phyloP scores from a whole-genome alignment of 495 filamentous ascomycete genomes.

The Margaritispora aquatica region DNA sequence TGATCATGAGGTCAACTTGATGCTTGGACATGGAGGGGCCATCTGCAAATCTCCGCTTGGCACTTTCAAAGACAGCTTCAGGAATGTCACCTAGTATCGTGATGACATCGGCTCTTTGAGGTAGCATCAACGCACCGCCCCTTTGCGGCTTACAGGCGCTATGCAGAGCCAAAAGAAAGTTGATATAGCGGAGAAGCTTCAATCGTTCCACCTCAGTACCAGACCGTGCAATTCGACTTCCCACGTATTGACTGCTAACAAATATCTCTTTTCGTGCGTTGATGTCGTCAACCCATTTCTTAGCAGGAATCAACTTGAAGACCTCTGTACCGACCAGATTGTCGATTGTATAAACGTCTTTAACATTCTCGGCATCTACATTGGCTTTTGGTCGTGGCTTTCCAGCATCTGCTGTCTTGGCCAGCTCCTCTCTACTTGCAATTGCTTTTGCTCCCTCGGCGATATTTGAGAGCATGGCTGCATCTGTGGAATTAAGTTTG shows the following conservation, averaged over 20 bases:
- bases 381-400: slow-evolving; percentile 80
- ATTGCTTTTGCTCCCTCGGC: slow-evolving; percentile 48
- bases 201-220: slow-evolving; percentile 44
- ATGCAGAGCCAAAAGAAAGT: slow-evolving; percentile 57
- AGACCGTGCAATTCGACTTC: slow-evolving; percentile 50
- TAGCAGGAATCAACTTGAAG: slow-evolving; percentile 54
- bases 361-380: slow-evolving; percentile 60
- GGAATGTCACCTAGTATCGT: slow-evolving; percentile 42
- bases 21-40: slow-evolving; percentile 51
- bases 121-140: slow-evolving; percentile 33
- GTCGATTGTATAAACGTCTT: slow-evolving; percentile 74
- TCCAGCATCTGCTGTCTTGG: slow-evolving; percentile 56
- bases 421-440: slow-evolving; percentile 55
- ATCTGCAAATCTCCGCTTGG: slow-evolving; percentile 65
- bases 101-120: slow-evolving; percentile 41
- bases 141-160: slow-evolving; percentile 29
- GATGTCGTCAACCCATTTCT: slow-evolving; percentile 69
- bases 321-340: slow-evolving; percentile 58
- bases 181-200: slow-evolving; percentile 61
- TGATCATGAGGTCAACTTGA: slow-evolving; percentile 58
- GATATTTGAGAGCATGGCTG: slow-evolving; percentile 58
- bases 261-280: slow-evolving; percentile 46
- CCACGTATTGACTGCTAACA: slow-evolving; percentile 62
- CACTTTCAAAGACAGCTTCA: slow-evolving; percentile 58
- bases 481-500: slow-evolving; percentile 48